Evolutionary conservation across 1,284 basidiomycete species (phyloP), one percentile per base, ranked within the genome.

Genomic region (Gastroboletus turbinatus): DNA sequence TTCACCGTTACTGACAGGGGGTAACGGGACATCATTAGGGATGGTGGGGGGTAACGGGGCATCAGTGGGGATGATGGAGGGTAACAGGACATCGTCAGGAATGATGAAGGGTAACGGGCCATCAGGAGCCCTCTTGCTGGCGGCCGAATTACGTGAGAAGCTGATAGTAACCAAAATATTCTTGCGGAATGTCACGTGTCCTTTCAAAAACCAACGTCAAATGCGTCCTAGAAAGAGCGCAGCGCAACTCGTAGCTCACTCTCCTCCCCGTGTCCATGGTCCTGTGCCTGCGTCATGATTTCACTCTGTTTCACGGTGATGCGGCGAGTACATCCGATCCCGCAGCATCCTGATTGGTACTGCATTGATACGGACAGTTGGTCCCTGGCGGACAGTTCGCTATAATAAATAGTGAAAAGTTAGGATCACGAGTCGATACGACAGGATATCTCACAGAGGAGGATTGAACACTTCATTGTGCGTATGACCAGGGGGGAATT

Each of bases 41-140:
- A 5, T 33, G 13, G 6, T 4, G 6, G 14, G 5, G 4, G 32
- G 14, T 6, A 5, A 4, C 5, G 38, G 10, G 10, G 1, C 14
- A 33, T 16, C 14, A 1, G 6, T 6, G 16, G 5, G 5, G 32
- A 1, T 5, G 5, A 3, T 10, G 7, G n/a, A 2, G 1, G 4
- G 5, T 13, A 5, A 6, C 10, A 5, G n/a, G 11, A 11, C 19
- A 39, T n/a, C 9, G 6, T 7, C 7, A 23, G 23, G 4, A 9
- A 13, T 32, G 30, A 13, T 32, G 13, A 1, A 5, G 10, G 36
- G 5, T 6, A 13, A 11, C 5, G 1, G 13, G 5, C 5, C 30
- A 32, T 32, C 10, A 10, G 29, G 29, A 29, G 27, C 9, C 10
- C 27, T 29, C 5, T 30, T 1, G 29, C 29, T 30, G 7, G 11